Evolutionary conservation across 768 basidiomycete species (phyloP), one percentile per base, ranked within the genome.

Genomic region (Trametes gibbosa): DNA sequence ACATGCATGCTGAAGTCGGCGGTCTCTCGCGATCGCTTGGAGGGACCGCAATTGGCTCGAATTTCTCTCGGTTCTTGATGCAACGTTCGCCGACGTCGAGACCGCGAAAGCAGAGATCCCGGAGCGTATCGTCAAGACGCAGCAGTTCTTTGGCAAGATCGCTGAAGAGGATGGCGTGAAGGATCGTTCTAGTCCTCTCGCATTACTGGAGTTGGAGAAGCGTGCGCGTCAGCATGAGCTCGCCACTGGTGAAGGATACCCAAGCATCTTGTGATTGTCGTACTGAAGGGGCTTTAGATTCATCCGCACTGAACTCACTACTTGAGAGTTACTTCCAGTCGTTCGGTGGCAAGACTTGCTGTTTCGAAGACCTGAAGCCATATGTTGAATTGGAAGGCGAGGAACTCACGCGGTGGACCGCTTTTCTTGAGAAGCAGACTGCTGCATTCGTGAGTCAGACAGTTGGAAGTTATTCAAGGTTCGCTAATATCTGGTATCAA

Each of bases 31-130:
- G 63, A 14, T 61, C 53, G 21, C 53, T 48, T 59, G 34, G 10
- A 83, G 91, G 37, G 89, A 93, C 66, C 86, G 90, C 37, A 93
- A 93, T 66, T 94, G 92, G 92, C 76, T 90, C 5, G 90, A 92
- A 66, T 92, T 93, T 68, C 70, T 90, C 42, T 81, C 90, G 6
- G 73, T 92, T 21, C 72, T 93, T 5, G 86, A 93, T 61, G 84
- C 83, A 1, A 78, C 85, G 9, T 86, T 93, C 62, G 70, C 74
- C 3, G 59, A 50, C 24, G 68, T 69, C n/a, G 75, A 78, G 40
- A 69, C 70, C 9, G 72, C 70, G 37, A 77, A 77, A 54, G 65
- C 56, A 10, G 72, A 79, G 32, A 76, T 75, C 50, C 52, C 70
- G 3, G 74, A 75, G 41, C 73, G 74, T 24, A 64, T 84, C 10